These are phyloP conservation scores for Diplodia sapinea DNA, from an alignment of 2,329 filamentous ascomycete genomes.

Conservation along the genomic window DNA sequence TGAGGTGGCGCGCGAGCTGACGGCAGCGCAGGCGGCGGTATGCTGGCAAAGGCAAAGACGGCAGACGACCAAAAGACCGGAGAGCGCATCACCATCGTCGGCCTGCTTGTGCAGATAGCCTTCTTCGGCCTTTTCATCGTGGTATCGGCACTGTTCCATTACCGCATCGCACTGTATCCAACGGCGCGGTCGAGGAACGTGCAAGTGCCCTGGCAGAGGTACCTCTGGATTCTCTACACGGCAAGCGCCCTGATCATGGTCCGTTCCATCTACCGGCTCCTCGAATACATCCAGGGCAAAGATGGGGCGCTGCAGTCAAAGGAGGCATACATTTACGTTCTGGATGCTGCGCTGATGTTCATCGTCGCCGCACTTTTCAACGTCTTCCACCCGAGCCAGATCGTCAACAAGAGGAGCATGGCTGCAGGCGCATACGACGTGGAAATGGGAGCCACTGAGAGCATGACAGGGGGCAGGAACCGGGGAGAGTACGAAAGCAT, in stretches of 20 bases:
- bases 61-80: constrained; percentile 37
- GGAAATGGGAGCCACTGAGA: background rate
- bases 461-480: constrained; percentile 6
- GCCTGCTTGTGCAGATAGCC: constrained; percentile 57
- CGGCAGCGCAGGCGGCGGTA: constrained; percentile 20
- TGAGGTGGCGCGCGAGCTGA: background rate
- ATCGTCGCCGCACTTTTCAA: constrained; percentile 51
- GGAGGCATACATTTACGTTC: constrained; percentile 56
- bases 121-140: constrained; percentile 59
- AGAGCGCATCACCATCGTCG: constrained; percentile 54
- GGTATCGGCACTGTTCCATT: constrained; percentile 41
- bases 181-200: constrained; percentile 31
- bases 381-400: constrained; percentile 45
- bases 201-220: constrained; percentile 38
- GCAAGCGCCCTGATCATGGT: constrained; percentile 56
- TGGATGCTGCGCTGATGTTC: constrained; percentile 56
- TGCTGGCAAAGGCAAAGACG: constrained; percentile 16
- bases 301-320: constrained; percentile 53
- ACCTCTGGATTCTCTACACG: constrained; percentile 53
- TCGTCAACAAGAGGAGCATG: constrained; percentile 28
- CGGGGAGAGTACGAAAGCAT: constrained; percentile 9
- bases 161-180: constrained; percentile 36
- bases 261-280: constrained; percentile 56
- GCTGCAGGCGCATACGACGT: background rate
- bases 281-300: constrained; percentile 56